These are phyloP conservation scores for Dendryphion nanum DNA, from an alignment of 2,329 filamentous ascomycete genomes.

Conservation along the genomic window DNA sequence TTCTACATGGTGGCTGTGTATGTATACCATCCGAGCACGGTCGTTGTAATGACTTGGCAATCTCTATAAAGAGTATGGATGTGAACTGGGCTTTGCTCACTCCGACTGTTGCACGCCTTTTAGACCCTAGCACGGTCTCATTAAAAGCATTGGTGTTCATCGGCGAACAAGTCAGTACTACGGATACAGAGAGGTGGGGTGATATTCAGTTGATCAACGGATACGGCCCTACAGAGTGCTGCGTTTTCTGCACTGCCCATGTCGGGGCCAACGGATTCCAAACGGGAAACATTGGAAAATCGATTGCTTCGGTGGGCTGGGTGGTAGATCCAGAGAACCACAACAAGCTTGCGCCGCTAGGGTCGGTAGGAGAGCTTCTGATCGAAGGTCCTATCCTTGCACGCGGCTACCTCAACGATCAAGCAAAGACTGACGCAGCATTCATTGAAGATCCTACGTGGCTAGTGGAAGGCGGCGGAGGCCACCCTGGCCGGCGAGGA, in stretches of 20 bases:
- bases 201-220: not conserved
- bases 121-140: conserved; percentile 18
- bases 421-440: conserved; percentile 17
- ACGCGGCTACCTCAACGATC: conserved; percentile 13
- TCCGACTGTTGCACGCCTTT: conserved; percentile 25
- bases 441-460: conserved; percentile 25
- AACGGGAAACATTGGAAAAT: not conserved
- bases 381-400: conserved; percentile 25
- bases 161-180: conserved; percentile 5
- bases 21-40: conserved; percentile 54
- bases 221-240: not conserved
- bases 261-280: not conserved
- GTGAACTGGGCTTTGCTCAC: conserved; percentile 6
- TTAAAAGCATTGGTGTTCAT: conserved; percentile 1
- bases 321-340: conserved; percentile 30
- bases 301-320: conserved; percentile 18
- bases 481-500: too few relatives aligned
- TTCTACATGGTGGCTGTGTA: conserved; percentile 46
- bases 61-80: not conserved
- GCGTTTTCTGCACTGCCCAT: conserved; percentile 3
- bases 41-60: conserved; percentile 42
- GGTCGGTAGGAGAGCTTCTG: conserved; percentile 6
- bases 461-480: conserved; percentile 3
- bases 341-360: conserved; percentile 11
- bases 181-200: too few relatives aligned